Base-by-base conservation (phyloP, 164 flowering plant species). In the Malania oleifera region DNA sequence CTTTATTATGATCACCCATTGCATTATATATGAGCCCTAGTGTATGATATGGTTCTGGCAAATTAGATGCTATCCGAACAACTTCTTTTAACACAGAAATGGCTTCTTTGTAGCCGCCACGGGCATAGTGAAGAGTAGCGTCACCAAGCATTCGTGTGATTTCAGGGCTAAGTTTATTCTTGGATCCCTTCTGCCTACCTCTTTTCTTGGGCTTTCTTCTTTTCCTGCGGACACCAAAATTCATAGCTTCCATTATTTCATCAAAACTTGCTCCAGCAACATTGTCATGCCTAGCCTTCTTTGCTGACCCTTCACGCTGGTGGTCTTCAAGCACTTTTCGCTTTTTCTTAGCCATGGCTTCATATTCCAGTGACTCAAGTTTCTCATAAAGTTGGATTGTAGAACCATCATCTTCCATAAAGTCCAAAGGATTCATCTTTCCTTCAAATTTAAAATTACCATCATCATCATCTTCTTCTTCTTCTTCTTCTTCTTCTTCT, bases 321-420 rank as follows among this genome's bases (percentile, higher is more conserved):
- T 34, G 17, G 19, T 66, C 57, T 9, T 60, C 60, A 62, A 69
- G 75, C 2, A 74, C 75, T 69, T 80, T 81, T 48, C 85, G 80
- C 65, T 89, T 86, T 47, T 67, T 78, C 43, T 77, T 82, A 27
- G 87, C 93, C 27, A 84, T 64, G 54, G 77, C 81, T 67, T 89
- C 83, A 54, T 81, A 83, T 58, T 82, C 82, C 6, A 80, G 72
- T 18, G 69, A 79, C 77, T 86, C 84, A 35, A 84, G 78, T 59
- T 75, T 75, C 67, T 82, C 67, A 56, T 80, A 80, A 24, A 71
- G 70, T 57, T 78, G 76, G 39, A 70, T 31, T 11, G 75, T 77
- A 13, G 66, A 70, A 14, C 71, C 69, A 56, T 78, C 77, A 22
- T 65, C 75, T 39, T 82, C 79, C 0, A 63, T 65, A 29, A 80